phyloP scores from a whole-genome alignment of 306 rosid species.

The Gastrolobium villosum region DNA sequence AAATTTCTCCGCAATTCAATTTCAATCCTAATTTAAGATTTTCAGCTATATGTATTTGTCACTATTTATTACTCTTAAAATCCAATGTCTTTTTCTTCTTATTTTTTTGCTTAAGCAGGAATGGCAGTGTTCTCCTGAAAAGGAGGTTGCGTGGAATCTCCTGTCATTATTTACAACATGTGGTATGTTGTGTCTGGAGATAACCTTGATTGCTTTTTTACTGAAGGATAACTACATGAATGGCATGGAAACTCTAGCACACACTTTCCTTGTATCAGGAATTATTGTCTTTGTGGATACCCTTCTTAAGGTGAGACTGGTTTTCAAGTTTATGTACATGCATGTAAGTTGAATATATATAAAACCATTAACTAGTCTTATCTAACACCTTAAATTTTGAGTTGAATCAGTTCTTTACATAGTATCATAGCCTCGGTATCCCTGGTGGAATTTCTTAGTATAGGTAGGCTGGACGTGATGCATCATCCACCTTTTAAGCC shows the following conservation, averaged over 20 bases:
- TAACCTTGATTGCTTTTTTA: slow-evolving; percentile 73
- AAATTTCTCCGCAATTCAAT: neutral
- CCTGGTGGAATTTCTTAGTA: too few relatives aligned
- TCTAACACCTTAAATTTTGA: too few relatives aligned
- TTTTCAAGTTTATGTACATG: slow-evolving; percentile 10
- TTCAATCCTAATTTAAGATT: neutral
- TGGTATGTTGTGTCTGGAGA: slow-evolving; percentile 77
- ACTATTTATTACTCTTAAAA: neutral
- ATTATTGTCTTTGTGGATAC: slow-evolving; percentile 65
- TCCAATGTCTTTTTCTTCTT: neutral
- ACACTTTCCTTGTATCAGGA: slow-evolving; percentile 65
- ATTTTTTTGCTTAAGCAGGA: slow-evolving; percentile 51
- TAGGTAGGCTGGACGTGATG: too few relatives aligned
- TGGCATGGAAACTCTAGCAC: slow-evolving; percentile 67
- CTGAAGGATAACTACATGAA: slow-evolving; percentile 68
- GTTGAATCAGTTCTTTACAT: too few relatives aligned
- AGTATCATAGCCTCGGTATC: too few relatives aligned
- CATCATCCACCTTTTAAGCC: too few relatives aligned
- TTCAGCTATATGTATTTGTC: neutral
- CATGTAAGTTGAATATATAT: neutral
- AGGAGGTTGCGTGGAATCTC: slow-evolving; percentile 71
- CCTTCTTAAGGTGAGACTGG: slow-evolving; percentile 70
- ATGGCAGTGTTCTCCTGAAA: slow-evolving; percentile 80
- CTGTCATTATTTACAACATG: slow-evolving; percentile 68
- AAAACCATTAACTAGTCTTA: too few relatives aligned